Evolutionary conservation across 2,329 filamentous ascomycete genomes (phyloP).

Genomic region (Colletotrichum sp.): DNA sequence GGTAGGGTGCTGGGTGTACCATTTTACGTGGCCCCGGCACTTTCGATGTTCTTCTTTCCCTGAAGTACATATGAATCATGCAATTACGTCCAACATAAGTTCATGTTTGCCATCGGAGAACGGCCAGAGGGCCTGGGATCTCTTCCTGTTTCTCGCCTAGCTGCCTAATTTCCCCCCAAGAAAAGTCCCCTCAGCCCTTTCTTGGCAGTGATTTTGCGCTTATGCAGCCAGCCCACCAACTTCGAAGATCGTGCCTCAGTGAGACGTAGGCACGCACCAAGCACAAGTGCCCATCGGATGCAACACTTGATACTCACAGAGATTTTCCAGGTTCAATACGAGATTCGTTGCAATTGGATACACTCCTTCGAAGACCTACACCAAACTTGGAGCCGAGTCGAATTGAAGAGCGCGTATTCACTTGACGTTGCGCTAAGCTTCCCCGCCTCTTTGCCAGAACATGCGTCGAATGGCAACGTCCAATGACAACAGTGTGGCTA

Average conservation of each 20-base stretch:
- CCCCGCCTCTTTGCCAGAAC: background rate
- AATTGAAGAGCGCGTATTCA: background rate
- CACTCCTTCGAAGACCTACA: background rate
- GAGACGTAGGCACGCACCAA: background rate
- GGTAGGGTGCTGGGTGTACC: accelerated
- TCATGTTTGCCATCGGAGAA: background rate
- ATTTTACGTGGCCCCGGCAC: background rate
- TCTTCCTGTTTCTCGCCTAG: background rate
- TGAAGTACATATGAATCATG: background rate
- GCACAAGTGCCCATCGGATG: background rate
- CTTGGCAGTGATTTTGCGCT: background rate
- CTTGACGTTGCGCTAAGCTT: background rate
- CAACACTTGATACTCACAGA: background rate
- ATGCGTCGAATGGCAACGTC: background rate
- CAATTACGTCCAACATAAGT: accelerated
- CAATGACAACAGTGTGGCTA: background rate
- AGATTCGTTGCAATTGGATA: background rate
- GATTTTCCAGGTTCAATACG: background rate
- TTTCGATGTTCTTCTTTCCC: background rate
- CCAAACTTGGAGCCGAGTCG: accelerated
- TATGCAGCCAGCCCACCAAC: background rate
- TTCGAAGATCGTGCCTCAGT: background rate
- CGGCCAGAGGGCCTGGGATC: background rate
- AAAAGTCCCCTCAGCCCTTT: background rate
- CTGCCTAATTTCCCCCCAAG: background rate